Base-by-base conservation (phyloP, 805 yeast genomes). In the Cyberlindnera maritima region DNA sequence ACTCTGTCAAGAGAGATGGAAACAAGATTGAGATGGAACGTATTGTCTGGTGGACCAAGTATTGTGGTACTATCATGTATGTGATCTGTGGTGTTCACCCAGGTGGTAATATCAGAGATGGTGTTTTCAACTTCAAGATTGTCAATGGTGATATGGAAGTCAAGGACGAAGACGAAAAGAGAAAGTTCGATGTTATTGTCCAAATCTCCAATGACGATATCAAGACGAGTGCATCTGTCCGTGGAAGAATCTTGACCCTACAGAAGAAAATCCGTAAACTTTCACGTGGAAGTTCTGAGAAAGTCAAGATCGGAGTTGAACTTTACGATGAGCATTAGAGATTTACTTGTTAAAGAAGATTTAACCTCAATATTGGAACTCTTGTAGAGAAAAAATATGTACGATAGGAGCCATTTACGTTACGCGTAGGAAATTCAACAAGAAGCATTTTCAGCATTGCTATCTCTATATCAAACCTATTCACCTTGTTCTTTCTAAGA, bases 71-170 rank as follows among this genome's bases (percentile, higher is more conserved):
- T 44, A 74, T 85, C 53, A 83, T 85, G 88, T 83, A 80, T 62
- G 85, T 85, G 39, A 78, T 85, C 38, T 85, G 91, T 62, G 89
- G 89, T 62, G 84, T 85, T 44, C 86, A 82, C 62, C 92, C 92
- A 6, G 90, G 90, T 48, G 92, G 91, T 18, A 81, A 81, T 58
- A 82, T 85, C 25, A 73, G 86, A 55, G 85, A 80, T 28, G 80
- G 80, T 21, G 74, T 76, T 14, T 75, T 74, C 59, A 70, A 68
- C 48, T 79, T 74, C 65, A 71, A 69, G 40, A 60, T 68, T 39
- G 43, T 52, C 40, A 53, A 55, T 42, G 58, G 69, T 62, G 52
- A 64, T 57, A 44, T 56, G 51, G 56, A 59, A 15, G 62, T 63
- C 26, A 59, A 56, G 28, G 60, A 55, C 26, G 63, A 58, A 23